Base-by-base conservation (phyloP, 2,329 filamentous ascomycete species). In the Colletotrichum phormii region DNA sequence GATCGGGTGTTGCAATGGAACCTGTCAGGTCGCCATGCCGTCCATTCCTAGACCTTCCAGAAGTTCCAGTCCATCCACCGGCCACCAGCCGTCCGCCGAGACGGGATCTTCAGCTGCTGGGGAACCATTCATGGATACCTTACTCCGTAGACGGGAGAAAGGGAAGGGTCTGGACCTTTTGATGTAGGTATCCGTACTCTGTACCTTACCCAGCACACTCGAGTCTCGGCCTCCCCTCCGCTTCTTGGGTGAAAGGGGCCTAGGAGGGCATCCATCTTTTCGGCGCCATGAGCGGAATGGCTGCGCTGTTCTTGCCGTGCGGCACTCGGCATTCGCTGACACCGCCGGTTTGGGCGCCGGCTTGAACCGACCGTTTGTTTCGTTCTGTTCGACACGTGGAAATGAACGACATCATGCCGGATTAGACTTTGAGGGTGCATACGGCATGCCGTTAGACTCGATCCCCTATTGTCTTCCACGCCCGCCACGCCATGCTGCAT, bases 331-430 rank as follows among this genome's bases (percentile, higher is more conserved):
- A 35, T 12, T 33, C 29, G 37, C 37, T 33, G 24, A 51, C 37
- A 57, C 31, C 51, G 33, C 29, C 37, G 64, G 37, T 37, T 37
- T n/a, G 49, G 57, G 51, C 29, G 53, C 59, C 59, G 53, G 59
- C 12, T 29, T 53, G 46, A 51, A 61, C 60, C 33, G 66, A 31
- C 71, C 55, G 66, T 65, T 61, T 64, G 61, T 65, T 72, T 64
- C 54, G 46, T 65, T 69, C 54, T 29, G 24, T n/a, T 62, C 71
- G 33, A 72, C 60, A 72, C 61, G 60, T 65, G 71, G 66, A 71
- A 70, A 37, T 35, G 37, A 55, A 69, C 35, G 60, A 51, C 61
- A 65, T 26, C 26, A 59, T 22, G 24, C 35, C 33, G 26, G 12
- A 60, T 61, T 64, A 70, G 22, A 65, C 55, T 71, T 72, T 64